These are phyloP conservation scores for Cyclostephanos tholiformis DNA, from an alignment of 108 stramenopile genomes.

Conservation along the genomic window DNA sequence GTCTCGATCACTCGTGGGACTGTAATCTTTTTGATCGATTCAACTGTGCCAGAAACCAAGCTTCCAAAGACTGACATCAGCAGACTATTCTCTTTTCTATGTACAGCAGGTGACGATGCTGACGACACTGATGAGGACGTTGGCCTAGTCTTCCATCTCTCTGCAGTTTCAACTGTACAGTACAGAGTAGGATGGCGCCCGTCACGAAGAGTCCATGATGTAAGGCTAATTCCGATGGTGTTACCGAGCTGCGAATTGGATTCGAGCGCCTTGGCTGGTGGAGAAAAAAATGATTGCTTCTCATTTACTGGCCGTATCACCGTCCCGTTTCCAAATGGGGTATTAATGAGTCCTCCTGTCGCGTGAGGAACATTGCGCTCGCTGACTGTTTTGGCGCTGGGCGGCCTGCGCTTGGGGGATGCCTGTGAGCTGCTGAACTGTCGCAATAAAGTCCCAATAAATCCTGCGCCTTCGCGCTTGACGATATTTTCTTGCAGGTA, in stretches of 20 bases:
- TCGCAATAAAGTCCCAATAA: conserved; percentile 59
- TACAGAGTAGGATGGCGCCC: conserved; percentile 72
- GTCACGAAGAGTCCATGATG: conserved; percentile 78
- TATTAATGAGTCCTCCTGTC: conserved; percentile 62
- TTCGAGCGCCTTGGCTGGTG: neutral
- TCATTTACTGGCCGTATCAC: conserved; percentile 44
- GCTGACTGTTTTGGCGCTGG: conserved; percentile 23
- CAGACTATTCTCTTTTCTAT: conserved; percentile 44
- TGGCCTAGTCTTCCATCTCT: conserved; percentile 70
- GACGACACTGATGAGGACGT: neutral
- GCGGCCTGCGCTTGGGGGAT: conserved; percentile 31
- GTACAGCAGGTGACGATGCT: conserved; percentile 17
- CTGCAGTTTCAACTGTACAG: conserved; percentile 71
- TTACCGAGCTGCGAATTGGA: conserved; percentile 16
- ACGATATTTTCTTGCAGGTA: conserved; percentile 65
- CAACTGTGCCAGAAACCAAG: conserved; percentile 60
- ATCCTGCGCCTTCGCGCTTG: conserved; percentile 60
- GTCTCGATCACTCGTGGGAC: conserved; percentile 52
- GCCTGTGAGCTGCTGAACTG: conserved; percentile 38
- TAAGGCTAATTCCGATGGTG: conserved; percentile 67
- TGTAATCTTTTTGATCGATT: conserved; percentile 49
- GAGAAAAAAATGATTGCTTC: conserved; percentile 6
- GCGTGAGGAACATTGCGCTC: conserved; percentile 62
- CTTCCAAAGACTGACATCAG: conserved; percentile 72
- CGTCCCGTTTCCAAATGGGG: conserved; percentile 75